Evolutionary conservation across 345 rosid species (phyloP), one percentile per base, ranked within the genome.

Genomic region (Mercurialis annua): DNA sequence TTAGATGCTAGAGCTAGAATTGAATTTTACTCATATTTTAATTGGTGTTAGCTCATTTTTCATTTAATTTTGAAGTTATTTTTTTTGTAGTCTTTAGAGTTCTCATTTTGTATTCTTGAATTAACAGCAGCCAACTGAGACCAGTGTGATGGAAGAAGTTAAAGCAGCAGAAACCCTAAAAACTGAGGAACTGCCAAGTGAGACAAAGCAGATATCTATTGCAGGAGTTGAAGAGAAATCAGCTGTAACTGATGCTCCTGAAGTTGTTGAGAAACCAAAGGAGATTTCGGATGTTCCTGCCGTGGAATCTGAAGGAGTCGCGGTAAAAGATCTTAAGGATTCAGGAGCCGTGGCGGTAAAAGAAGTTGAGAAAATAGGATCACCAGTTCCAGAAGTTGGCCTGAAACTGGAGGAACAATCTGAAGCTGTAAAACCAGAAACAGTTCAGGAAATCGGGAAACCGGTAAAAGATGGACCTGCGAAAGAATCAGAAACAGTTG

Each of bases 271-370:
- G 38, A 70, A 62, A 44, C 62, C 63, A 24, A 24, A 44, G 20
- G 74, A 70, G 56, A 46, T 6, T 18, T 47, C 64, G 8, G 69
- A 64, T 40, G 33, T 65, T 48, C 43, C 65, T 48, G 4, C 49
- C 12, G 11, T 23, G 18, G 55, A 42, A 21, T 40, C 61, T 14
- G 73, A 62, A 53, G 44, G 30, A 2, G 20, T 27, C 50, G 54
- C 5, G 34, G 27, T 12, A 47, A 54, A 69, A 50, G 18, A 20
- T 26, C 9, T 17, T 36, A 51, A 69, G 11, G 56, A 44, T 44
- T 68, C 57, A 33, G 20, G 47, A 47, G 31, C 26, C 27, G 59
- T 17, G 29, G 12, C 31, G 29, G 12, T 23, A n/a, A 56, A 44
- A 21, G 63, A 34, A 33, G 66, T 18, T 7, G 51, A 36, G n/a